phyloP scores from a whole-genome alignment of 2,329 filamentous ascomycete species.

The Rachicladosporium sp. region DNA sequence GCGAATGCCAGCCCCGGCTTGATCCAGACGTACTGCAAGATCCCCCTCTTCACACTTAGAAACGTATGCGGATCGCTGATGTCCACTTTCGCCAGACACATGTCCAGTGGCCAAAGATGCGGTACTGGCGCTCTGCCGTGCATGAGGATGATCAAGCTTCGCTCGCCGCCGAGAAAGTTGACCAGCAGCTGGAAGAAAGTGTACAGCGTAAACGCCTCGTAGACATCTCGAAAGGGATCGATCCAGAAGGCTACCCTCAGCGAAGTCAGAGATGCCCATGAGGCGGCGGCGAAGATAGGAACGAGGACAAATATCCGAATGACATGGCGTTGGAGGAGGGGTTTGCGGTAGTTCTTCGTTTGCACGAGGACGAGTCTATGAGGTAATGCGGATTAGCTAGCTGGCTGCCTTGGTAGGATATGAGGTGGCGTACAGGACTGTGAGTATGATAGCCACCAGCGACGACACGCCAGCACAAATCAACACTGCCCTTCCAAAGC shows the following conservation, averaged over 20 bases:
- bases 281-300: conserved; percentile 87
- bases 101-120: conserved; percentile 87
- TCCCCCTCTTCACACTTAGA: conserved; percentile 86
- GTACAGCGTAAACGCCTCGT: conserved; percentile 98
- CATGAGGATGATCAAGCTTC: conserved; percentile 91
- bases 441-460: conserved; percentile 69
- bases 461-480: conserved; percentile 77
- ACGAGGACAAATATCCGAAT: conserved; percentile 96
- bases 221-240: conserved; percentile 87
- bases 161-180: conserved; percentile 91
- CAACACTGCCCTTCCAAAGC: conserved; percentile 66
- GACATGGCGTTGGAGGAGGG: conserved; percentile 91
- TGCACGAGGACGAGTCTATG: conserved; percentile 18
- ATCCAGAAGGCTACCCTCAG: conserved; percentile 72
- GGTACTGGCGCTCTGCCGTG: conserved; percentile 81
- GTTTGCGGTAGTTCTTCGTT: conserved; percentile 93
- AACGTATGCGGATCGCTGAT: conserved; percentile 97
- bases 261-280: conserved; percentile 89
- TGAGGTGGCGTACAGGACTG: conserved; percentile 57
- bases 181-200: conserved; percentile 97
- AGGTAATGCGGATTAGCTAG: neutral
- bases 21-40: conserved; percentile 92
- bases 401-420: conserved; percentile 12
- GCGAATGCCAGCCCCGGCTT: conserved; percentile 78
- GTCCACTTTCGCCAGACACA: conserved; percentile 73